A percentile compares a stretch with the other conserved stretches of the same genome.
These are phyloP conservation scores for Claviceps pazoutovae DNA, from an alignment of 2,329 filamentous ascomycete genomes.

Conservation along the genomic window DNA sequence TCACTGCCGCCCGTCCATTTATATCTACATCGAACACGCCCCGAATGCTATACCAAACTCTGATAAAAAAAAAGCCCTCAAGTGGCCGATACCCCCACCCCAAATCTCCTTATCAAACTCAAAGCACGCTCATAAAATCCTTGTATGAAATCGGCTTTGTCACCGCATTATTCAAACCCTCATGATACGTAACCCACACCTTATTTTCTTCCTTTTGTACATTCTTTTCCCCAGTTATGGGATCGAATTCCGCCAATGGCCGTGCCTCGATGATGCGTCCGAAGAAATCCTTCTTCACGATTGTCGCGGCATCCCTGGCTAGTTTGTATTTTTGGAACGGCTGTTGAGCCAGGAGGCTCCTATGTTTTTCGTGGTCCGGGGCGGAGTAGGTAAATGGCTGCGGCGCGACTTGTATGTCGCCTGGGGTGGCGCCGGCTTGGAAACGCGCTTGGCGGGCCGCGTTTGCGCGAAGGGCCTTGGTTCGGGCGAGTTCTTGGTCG, in stretches of 20 bases:
- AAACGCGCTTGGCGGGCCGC: constrained; percentile 53
- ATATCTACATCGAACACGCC: no score
- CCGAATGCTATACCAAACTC: neutral
- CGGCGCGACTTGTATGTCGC: neutral
- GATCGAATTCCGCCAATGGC: constrained; percentile 27
- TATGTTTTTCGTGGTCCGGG: neutral
- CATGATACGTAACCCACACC: constrained; percentile 81
- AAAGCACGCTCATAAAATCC: constrained; percentile 61
- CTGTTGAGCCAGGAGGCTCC: neutral
- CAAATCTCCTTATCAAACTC: constrained; percentile 3
- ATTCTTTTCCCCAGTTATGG: constrained; percentile 19
- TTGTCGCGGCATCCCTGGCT: constrained; percentile 21
- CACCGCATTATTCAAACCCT: constrained; percentile 86
- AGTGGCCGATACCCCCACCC: neutral
- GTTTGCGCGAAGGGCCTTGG: constrained; percentile 51
- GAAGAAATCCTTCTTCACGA: constrained; percentile 71
- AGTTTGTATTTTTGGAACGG: constrained; percentile 21
- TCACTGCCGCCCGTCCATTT: no score
- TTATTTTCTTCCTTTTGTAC: constrained; percentile 36
- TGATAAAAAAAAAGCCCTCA: neutral
- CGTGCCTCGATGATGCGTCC: constrained; percentile 49
- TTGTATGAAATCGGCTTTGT: constrained; percentile 70
- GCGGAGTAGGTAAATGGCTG: constrained; percentile 4
- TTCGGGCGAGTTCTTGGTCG: constrained; percentile 75
- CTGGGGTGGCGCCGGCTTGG: constrained; percentile 30